Conservation (phyloP, 2,329 filamentous ascomycete species). For the Epichloe sibirici region DNA sequence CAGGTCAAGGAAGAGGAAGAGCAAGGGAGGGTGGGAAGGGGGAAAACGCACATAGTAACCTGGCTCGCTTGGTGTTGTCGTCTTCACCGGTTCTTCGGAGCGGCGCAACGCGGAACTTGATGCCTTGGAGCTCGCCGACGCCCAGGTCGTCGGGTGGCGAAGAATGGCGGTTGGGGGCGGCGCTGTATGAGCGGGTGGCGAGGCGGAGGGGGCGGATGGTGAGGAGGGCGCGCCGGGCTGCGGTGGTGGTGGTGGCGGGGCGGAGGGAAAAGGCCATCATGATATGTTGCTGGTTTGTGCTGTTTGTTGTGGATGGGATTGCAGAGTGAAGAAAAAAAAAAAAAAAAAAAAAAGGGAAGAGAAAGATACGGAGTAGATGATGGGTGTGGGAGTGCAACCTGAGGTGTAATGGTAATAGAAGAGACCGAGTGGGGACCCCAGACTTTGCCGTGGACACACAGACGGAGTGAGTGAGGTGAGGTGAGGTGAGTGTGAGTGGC, state of each 20-base stretch:
- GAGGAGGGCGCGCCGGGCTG: neutral
- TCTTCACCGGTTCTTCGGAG: constrained; percentile 75
- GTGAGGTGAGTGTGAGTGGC: no score
- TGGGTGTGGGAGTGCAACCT: neutral
- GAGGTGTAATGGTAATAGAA: neutral
- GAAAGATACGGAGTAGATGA: no score
- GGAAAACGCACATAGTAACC: constrained; percentile 52
- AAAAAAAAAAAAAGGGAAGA: neutral
- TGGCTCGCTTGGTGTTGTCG: constrained; percentile 71
- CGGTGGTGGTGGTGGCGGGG: constrained; percentile 8
- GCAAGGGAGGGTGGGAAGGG: constrained; percentile 7
- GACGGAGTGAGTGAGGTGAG: no score
- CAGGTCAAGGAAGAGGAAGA: neutral
- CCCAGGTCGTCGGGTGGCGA: constrained; percentile 44
- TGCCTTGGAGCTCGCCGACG: constrained; percentile 80
- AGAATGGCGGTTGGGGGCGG: neutral
- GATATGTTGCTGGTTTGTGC: neutral
- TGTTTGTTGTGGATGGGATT: no score
- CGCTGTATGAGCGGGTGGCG: neutral
- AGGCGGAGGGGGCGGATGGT: constrained; percentile 2
- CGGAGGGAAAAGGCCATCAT: constrained; percentile 11
- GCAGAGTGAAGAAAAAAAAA: neutral
- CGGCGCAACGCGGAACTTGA: constrained; percentile 81
- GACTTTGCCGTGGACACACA: no score
- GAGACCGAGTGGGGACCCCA: no score